phyloP scores from a whole-genome alignment of 2,329 filamentous ascomycete species.

The Claviceps paspali region DNA sequence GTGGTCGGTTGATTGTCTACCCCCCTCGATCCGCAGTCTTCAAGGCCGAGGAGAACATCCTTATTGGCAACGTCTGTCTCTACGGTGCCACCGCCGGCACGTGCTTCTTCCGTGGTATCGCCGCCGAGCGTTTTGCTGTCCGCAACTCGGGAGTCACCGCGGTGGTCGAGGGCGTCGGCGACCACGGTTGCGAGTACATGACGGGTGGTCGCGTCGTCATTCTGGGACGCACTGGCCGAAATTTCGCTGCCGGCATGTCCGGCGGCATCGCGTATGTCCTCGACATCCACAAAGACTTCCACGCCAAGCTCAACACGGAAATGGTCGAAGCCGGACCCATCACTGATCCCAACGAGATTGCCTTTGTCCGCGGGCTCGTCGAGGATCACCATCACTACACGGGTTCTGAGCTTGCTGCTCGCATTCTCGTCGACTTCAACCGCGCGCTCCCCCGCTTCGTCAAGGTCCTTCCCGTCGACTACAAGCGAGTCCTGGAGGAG shows the following conservation, averaged over 20 bases:
- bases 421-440: constrained; percentile 89
- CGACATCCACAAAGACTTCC: constrained; percentile 78
- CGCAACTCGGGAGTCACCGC: constrained; percentile 91
- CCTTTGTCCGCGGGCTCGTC: constrained; percentile 77
- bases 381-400: constrained; percentile 98
- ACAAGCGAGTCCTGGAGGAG: constrained; percentile 82
- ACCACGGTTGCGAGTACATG: constrained; percentile 98
- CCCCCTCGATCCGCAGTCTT: constrained; percentile 80
- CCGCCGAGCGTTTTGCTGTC: constrained; percentile 90
- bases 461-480: constrained; percentile 87
- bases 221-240: constrained; percentile 79
- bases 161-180: constrained; percentile 92
- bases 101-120: constrained; percentile 93
- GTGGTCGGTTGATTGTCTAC: constrained; percentile 85
- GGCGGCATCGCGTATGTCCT: constrained; percentile 93
- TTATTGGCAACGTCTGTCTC: constrained; percentile 87
- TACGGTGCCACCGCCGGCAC: constrained; percentile 86
- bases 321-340: constrained; percentile 86
- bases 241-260: constrained; percentile 97
- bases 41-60: constrained; percentile 90
- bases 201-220: constrained; percentile 83
- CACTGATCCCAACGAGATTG: constrained; percentile 76
- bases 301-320: constrained; percentile 87
- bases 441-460: constrained; percentile 79
- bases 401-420: constrained; percentile 83